Evolutionary conservation across 1,284 basidiomycete species (phyloP), one percentile per base, ranked within the genome.

Genomic region (Termitomyces sp.): DNA sequence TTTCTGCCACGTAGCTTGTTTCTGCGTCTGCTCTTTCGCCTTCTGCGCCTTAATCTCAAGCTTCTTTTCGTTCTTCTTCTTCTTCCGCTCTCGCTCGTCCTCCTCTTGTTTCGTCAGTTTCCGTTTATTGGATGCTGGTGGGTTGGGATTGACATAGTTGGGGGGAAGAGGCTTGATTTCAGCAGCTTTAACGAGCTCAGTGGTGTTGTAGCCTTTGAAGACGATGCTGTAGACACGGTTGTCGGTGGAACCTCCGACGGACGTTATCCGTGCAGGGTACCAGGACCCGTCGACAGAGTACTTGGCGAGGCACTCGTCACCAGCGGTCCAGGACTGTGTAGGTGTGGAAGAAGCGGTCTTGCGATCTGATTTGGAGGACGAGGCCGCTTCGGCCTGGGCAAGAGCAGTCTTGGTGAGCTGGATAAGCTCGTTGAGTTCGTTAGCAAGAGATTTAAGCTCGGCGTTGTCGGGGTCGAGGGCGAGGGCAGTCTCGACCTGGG

Each of bases 61-160:
- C 73, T 97, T 97, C 77, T 96, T 97, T 74, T 97, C 95, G 65
- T 93, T 97, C 75, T 91, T 93, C 76, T 90, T 91, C 78, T 94
- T 94, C 80, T 94, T 96, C 72, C 76, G 79, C 64, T 93, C 93
- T 68, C 86, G 84, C 73, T 94, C 93, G 63, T 94, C 91, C 62
- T 90, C 91, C 73, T 93, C 89, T 65, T 75, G 83, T 62, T 87
- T 83, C 65, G 76, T 83, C 64, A 87, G 73, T 75, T 93, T 91
- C 58, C 89, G 86, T 73, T 91, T 92, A 59, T 72, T 76, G 16
- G 76, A 68, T 49, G 75, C 65, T 0, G 75, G 62, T 10, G 74
- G 70, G 30, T 68, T 66, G 38, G 66, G 52, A 50, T 68, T 62
- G 54, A 68, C 65, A 66, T 84, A 71, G 64, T 78, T 81, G 16